Evolutionary conservation across 1,139 yeast genomes (phyloP).

Genomic region (Pneumocystis jirovecii): DNA sequence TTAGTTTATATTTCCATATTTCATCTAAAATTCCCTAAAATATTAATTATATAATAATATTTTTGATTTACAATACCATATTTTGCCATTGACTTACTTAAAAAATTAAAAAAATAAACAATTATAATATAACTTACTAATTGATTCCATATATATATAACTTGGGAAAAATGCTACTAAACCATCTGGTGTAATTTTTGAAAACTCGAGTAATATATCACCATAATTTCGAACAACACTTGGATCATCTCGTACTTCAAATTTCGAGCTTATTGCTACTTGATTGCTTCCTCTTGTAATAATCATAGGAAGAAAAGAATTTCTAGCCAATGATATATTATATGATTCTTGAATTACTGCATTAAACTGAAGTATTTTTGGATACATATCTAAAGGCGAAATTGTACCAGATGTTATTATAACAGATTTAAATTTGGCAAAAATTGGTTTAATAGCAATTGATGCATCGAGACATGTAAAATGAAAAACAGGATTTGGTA

Average conservation of each 20-base stretch:
- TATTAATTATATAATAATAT: neutral
- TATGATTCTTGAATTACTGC: constrained; percentile 91
- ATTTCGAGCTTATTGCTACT: constrained; percentile 87
- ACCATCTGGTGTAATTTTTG: constrained; percentile 95
- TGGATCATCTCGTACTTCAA: constrained; percentile 94
- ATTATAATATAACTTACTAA: constrained; percentile 40
- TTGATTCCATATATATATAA: constrained; percentile 91
- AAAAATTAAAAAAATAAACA: neutral
- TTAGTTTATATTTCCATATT: constrained; percentile 92
- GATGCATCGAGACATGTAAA: constrained; percentile 95
- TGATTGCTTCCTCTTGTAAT: constrained; percentile 97
- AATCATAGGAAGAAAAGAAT: constrained; percentile 87
- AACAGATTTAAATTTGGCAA: constrained; percentile 85
- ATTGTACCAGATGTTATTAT: constrained; percentile 95
- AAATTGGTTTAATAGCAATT: constrained; percentile 92
- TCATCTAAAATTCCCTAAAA: constrained; percentile 70
- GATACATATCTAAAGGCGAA: constrained; percentile 97
- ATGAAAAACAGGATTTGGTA: constrained; percentile 91
- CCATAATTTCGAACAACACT: constrained; percentile 96
- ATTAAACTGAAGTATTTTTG: constrained; percentile 86
- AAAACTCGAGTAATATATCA: constrained; percentile 73
- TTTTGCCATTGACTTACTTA: constrained; percentile 1
- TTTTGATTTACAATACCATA: neutral
- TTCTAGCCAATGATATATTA: constrained; percentile 83
- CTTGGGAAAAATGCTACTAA: constrained; percentile 95